Evolutionary conservation across 2,329 filamentous ascomycete genomes (phyloP).

Genomic region (Dryadomyces quercus-mongolicae): DNA sequence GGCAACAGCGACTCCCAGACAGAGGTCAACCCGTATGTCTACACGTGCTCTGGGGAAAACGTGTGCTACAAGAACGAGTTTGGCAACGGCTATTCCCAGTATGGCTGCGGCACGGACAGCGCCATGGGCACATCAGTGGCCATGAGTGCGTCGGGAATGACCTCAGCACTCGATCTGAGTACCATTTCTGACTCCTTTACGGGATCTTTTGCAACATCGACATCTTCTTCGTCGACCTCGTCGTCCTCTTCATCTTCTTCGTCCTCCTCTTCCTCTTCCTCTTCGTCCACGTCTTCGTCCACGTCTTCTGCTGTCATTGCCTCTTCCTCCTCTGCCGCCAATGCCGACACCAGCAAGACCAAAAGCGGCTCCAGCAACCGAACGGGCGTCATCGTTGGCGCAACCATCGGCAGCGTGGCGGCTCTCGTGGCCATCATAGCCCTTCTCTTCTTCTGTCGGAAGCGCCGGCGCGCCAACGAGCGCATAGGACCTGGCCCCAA

Average conservation of each 20-base stretch:
- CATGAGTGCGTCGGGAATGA: slow-evolving; percentile 30
- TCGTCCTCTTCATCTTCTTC: slow-evolving; percentile 2
- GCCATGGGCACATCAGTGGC: slow-evolving; percentile 35
- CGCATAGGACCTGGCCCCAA: slow-evolving; percentile 29
- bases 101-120: slow-evolving; percentile 40
- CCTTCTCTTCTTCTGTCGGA: slow-evolving; percentile 29
- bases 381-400: slow-evolving; percentile 42
- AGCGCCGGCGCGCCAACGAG: slow-evolving; percentile 27
- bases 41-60: slow-evolving; percentile 36
- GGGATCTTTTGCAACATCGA: slow-evolving; percentile 9
- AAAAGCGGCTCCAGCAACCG: slow-evolving; percentile 12
- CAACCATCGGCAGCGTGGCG: slow-evolving; percentile 38
- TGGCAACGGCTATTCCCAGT: slow-evolving; percentile 43
- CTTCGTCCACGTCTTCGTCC: slow-evolving; percentile 10
- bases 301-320: slow-evolving; percentile 10
- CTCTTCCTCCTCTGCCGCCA: slow-evolving; percentile 7
- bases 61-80: slow-evolving; percentile 45
- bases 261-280: slow-evolving; percentile 9
- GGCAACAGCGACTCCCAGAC: slow-evolving; percentile 33
- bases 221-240: slow-evolving; percentile 9
- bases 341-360: background rate
- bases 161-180: slow-evolving; percentile 22
- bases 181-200: slow-evolving; percentile 29
- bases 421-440: slow-evolving; percentile 29
- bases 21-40: slow-evolving; percentile 43